phyloP scores from a whole-genome alignment of 1,284 basidiomycete species.

The Cryptococcus sp. region DNA sequence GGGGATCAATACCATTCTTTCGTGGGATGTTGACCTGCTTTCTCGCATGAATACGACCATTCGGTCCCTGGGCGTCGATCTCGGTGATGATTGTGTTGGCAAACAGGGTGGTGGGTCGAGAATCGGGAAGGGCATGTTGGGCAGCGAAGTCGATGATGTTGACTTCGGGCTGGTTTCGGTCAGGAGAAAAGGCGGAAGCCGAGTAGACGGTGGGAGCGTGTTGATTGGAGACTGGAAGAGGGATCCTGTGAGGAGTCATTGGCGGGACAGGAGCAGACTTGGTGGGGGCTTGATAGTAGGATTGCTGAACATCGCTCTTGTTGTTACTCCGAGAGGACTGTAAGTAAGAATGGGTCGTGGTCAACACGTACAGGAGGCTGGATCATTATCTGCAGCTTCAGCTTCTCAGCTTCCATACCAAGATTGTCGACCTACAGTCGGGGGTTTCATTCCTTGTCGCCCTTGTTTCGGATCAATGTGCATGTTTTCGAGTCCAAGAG shows the following conservation, averaged over 20 bases:
- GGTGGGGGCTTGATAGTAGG: neutral
- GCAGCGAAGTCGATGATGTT: constrained; percentile 24
- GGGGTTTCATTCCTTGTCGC: constrained; percentile 12
- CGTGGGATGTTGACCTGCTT: neutral
- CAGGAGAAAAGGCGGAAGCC: neutral
- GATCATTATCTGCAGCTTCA: constrained; percentile 26
- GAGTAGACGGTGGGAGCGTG: neutral
- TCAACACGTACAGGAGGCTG: constrained; percentile 32
- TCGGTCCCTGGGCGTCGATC: constrained; percentile 11
- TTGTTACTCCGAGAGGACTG: constrained; percentile 9
- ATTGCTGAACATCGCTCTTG: neutral
- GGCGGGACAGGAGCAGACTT: neutral
- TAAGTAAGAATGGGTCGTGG: neutral
- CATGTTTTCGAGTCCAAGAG: constrained; percentile 28
- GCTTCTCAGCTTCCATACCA: constrained; percentile 21
- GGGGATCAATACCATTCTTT: constrained; percentile 5
- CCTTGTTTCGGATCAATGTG: constrained; percentile 5
- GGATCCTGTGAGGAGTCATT: constrained; percentile 1
- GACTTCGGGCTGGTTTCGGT: constrained; percentile 7
- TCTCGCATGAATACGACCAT: neutral
- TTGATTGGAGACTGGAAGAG: neutral
- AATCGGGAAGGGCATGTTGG: constrained; percentile 13
- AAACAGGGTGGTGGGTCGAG: constrained; percentile 13
- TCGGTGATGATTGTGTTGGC: constrained; percentile 6
- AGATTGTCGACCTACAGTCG: constrained; percentile 27